A percentile compares a stretch with the other conserved stretches of the same genome.
phyloP scores from a whole-genome alignment of 176 grass and related monocot genomes.

The Metroxylon sagu region DNA sequence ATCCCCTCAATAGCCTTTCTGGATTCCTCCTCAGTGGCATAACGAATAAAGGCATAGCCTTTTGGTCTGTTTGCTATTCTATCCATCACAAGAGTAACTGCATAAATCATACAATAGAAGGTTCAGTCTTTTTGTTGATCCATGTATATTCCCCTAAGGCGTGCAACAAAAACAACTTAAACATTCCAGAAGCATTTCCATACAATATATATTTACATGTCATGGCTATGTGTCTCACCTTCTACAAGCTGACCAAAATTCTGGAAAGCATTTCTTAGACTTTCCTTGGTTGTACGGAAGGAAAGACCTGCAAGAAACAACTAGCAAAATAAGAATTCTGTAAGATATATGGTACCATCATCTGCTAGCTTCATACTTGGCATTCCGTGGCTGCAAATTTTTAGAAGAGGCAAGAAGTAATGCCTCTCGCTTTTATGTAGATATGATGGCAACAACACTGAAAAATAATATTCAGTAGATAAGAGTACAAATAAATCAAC shows the following conservation, averaged over 20 bases:
- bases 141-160: too few species aligned
- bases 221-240: conserved; percentile 24
- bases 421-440: too few species aligned
- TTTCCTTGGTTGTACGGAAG: conserved; percentile 54
- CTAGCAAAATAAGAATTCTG: not conserved
- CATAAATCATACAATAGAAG: conserved; percentile 7
- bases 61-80: conserved; percentile 46
- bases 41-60: conserved; percentile 64
- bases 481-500: too few species aligned
- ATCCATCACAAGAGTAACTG: conserved; percentile 73
- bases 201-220: not conserved
- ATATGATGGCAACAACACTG: too few species aligned
- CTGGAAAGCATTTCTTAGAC: conserved; percentile 48
- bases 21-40: conserved; percentile 46
- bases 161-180: too few species aligned
- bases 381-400: too few species aligned
- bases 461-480: too few species aligned
- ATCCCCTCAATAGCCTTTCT: conserved; percentile 51
- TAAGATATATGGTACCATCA: too few species aligned
- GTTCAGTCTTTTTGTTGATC: not conserved
- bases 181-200: too few species aligned
- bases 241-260: conserved; percentile 53
- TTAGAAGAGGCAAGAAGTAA: too few species aligned
- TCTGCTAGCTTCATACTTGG: too few species aligned
- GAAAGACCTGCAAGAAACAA: conserved; percentile 41